Base-by-base conservation (phyloP, 768 basidiomycete genomes). In the Imleria badia region DNA sequence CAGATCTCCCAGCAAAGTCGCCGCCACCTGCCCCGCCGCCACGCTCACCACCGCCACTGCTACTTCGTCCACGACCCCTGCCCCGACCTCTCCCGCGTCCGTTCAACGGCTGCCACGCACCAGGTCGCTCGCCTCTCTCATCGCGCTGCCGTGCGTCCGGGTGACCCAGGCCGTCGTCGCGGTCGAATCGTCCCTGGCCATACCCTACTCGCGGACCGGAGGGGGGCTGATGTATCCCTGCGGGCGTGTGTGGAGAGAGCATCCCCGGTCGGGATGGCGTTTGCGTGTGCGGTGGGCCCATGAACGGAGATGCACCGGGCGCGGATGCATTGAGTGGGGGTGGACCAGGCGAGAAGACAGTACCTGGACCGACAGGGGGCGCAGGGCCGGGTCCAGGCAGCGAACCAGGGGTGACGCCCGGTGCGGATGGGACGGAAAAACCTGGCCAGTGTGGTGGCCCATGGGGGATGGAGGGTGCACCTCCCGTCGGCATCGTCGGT, bases 1-100 rank as follows among this genome's bases (percentile, higher is more conserved):
- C 71, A 34, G 81, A 71, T 39, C 75, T 63, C 39, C 73, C 74
- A 30, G 66, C 61, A 35, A 73, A 63, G 14, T 70, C 66, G 3
- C 64, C 55, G n/a, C 60, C 48, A 6, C 50, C 46, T 5, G 51
- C 48, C 7, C 58, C 40, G 14, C 50, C 33, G 4, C 45, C 51
- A 38, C 42, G 22, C 15, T 35, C 46, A 2, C 48, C 42, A 17
- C 52, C 26, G 7, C 50, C 50, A 5, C 54, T 20, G 19, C 50
- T 17, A 33, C 55, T 44, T 26, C 69, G 56, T 14, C 71, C 68
- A 34, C 69, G 60, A 1, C 70, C 63, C 6, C 73, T 48, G 2
- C 68, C 64, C 3, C 73, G 45, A 9, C 75, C 71, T 34, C 72
- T 51, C 0, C 75, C 74, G 10, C 74, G 68, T 7, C 73, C 71